These are phyloP conservation scores for Fomitopsis pinicola DNA, from an alignment of 1,284 basidiomycete genomes.

Conservation along the genomic window DNA sequence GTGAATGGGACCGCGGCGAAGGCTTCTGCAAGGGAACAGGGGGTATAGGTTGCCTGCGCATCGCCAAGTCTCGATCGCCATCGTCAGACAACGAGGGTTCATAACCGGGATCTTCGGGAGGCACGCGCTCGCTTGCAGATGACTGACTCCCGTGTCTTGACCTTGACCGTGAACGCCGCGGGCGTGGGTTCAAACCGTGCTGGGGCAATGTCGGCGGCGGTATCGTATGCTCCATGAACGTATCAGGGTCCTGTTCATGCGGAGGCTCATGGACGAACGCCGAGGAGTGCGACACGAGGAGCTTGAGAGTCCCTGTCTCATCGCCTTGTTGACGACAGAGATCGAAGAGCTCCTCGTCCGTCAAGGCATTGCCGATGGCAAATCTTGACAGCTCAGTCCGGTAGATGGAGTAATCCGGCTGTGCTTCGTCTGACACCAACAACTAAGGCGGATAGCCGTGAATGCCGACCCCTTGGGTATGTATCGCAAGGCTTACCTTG, in stretches of 20 bases:
- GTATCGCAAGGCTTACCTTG: constrained; percentile 45
- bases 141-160: constrained; percentile 68
- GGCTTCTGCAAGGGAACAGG: constrained; percentile 28
- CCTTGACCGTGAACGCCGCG: constrained; percentile 42
- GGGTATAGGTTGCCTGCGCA: constrained; percentile 40
- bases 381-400: constrained; percentile 79
- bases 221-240: constrained; percentile 43
- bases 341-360: constrained; percentile 63
- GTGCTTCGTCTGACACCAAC: constrained; percentile 81
- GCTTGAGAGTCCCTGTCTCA: constrained; percentile 72
- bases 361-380: constrained; percentile 67
- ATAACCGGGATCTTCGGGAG: constrained; percentile 53
- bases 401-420: constrained; percentile 74
- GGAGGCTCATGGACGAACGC: constrained; percentile 53
- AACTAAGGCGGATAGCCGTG: constrained; percentile 42
- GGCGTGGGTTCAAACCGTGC: constrained; percentile 33
- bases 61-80: constrained; percentile 38
- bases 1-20: constrained; percentile 26
- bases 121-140: constrained; percentile 58
- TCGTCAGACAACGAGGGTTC: constrained; percentile 65
- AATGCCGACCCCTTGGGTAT: neutral
- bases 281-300: constrained; percentile 67
- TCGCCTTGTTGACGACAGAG: constrained; percentile 75
- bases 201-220: constrained; percentile 50
- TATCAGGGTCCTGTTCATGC: constrained; percentile 30